A percentile compares a stretch with the other conserved stretches of the same genome.
phyloP scores from a whole-genome alignment of 1,139 yeast genomes.

The Hanseniaspora sp. region DNA sequence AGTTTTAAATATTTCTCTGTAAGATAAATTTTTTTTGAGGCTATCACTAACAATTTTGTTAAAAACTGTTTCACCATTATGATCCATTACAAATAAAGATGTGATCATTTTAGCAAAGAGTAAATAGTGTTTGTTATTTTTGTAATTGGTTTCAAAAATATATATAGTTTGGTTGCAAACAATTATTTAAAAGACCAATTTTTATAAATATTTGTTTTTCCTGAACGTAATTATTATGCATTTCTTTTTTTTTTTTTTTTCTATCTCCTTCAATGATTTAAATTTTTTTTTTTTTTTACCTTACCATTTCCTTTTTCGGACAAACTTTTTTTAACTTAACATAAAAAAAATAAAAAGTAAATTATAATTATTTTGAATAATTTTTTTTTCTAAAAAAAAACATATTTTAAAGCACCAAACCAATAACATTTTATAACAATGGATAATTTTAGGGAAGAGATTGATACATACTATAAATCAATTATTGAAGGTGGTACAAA shows the following conservation, averaged over 20 bases:
- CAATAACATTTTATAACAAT: background rate
- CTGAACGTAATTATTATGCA: background rate
- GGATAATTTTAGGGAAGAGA: conserved; percentile 5
- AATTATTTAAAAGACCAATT: background rate
- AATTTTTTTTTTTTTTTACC: background rate
- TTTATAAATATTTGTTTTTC: background rate
- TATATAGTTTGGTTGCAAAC: background rate
- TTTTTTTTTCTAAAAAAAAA: background rate
- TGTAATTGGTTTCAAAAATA: background rate
- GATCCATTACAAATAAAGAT: conserved; percentile 8
- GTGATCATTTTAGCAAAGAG: background rate
- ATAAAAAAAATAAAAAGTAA: background rate
- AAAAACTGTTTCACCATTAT: conserved; percentile 7
- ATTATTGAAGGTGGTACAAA: conserved; percentile 16
- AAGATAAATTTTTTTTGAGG: conserved; percentile 8
- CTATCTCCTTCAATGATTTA: background rate
- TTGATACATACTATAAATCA: conserved; percentile 10
- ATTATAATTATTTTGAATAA: background rate
- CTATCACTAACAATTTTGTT: conserved; percentile 6
- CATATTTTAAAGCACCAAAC: background rate
- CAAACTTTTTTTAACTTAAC: background rate
- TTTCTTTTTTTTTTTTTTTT: conserved; percentile 1
- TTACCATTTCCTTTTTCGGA: background rate
- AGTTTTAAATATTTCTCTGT: conserved; percentile 6
- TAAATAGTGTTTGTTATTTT: background rate